Conservation (phyloP, 1,139 yeast species). For the Yamadazyma diospyri region DNA sequence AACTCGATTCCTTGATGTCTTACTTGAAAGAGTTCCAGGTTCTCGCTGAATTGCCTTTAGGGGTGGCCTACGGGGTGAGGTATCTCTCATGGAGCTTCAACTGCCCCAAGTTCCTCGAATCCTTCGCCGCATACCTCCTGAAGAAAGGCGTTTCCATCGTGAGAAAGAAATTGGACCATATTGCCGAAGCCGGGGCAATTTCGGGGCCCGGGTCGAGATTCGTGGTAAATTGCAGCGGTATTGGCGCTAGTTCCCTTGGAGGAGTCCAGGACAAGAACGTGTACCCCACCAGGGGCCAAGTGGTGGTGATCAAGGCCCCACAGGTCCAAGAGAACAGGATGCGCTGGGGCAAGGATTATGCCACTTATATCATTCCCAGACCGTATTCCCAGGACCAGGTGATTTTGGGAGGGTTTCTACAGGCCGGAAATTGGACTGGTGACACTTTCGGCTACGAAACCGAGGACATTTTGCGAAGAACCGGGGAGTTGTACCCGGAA, state of each 20-base stretch:
- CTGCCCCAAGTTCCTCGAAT: slow-evolving; percentile 33
- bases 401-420: slow-evolving; percentile 65
- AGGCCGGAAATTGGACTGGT: slow-evolving; percentile 53
- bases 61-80: slow-evolving; percentile 49
- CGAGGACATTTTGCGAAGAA: slow-evolving; percentile 54
- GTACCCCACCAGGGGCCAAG: slow-evolving; percentile 70
- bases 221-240: slow-evolving; percentile 70
- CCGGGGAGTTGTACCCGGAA: slow-evolving; percentile 52
- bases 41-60: slow-evolving; percentile 16
- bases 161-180: slow-evolving; percentile 43
- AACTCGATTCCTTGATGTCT: slow-evolving; percentile 4
- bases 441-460: slow-evolving; percentile 54
- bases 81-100: slow-evolving; percentile 66
- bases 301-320: slow-evolving; percentile 58
- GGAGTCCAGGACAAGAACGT: slow-evolving; percentile 54
- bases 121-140: slow-evolving; percentile 9
- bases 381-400: slow-evolving; percentile 39
- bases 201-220: slow-evolving; percentile 6
- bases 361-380: slow-evolving; percentile 50
- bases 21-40: slow-evolving; percentile 5
- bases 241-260: slow-evolving; percentile 54
- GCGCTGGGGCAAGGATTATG: slow-evolving; percentile 51
- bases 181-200: slow-evolving; percentile 42
- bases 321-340: slow-evolving; percentile 46
- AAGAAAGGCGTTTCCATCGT: slow-evolving; percentile 23